phyloP scores from a whole-genome alignment of 1,284 basidiomycete species.

The Macrocystidia cucumis region DNA sequence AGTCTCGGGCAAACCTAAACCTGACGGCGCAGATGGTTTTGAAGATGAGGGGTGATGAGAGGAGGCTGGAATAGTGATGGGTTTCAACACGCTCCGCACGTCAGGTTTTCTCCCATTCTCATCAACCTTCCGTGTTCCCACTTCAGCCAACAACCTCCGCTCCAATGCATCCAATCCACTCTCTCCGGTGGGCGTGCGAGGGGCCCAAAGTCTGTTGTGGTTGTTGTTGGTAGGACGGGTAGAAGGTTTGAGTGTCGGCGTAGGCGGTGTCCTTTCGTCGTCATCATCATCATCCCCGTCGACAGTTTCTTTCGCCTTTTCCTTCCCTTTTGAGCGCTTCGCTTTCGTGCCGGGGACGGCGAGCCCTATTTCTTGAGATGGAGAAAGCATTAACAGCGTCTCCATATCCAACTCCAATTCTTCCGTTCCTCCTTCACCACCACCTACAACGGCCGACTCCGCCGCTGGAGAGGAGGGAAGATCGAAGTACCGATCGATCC shows the following conservation, averaged over 20 bases:
- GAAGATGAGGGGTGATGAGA: no score
- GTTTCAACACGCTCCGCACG: conserved; percentile 35
- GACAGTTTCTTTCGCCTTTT: not conserved
- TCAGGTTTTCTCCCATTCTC: conserved; percentile 27
- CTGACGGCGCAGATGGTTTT: no score
- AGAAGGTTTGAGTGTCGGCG: conserved; percentile 22
- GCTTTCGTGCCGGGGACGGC: not conserved
- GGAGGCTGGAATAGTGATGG: conserved; percentile 11
- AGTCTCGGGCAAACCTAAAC: no score
- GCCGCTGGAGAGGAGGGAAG: no score
- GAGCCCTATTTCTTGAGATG: not conserved
- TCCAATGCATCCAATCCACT: conserved; percentile 61
- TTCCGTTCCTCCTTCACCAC: no score
- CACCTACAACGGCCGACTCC: no score
- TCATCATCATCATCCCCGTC: not conserved
- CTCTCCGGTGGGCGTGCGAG: conserved; percentile 13
- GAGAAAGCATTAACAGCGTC: no score
- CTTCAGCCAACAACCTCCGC: conserved; percentile 49
- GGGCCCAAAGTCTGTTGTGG: not conserved
- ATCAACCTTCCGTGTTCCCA: conserved; percentile 53
- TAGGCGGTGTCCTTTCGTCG: conserved; percentile 21
- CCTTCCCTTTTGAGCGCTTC: not conserved
- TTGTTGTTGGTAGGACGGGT: conserved; percentile 4
- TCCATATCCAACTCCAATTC: no score
- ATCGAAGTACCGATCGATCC: no score